These are phyloP conservation scores for Aristolochia californica DNA, from an alignment of 164 flowering plant species.

Conservation along the genomic window DNA sequence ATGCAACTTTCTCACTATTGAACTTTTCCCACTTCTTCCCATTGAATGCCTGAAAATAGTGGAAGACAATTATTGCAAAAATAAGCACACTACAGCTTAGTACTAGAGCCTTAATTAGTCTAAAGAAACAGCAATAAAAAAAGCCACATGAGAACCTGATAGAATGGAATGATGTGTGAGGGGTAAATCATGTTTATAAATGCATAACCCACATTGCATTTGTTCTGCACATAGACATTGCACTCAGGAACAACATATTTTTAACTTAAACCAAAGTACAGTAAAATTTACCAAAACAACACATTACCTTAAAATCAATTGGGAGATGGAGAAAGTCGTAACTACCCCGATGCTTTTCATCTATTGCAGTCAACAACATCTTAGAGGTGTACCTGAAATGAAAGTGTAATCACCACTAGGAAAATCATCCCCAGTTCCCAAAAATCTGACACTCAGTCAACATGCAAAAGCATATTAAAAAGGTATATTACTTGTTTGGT, in stretches of 20 bases:
- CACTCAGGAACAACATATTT: conserved; percentile 13
- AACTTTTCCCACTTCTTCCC: conserved; percentile 99
- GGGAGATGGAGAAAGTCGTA: conserved; percentile 91
- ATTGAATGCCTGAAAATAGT: conserved; percentile 63
- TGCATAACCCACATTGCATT: conserved; percentile 98
- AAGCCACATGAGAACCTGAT: conserved; percentile 39
- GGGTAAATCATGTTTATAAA: conserved; percentile 94
- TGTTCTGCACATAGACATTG: conserved; percentile 52
- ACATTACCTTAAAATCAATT: conserved; percentile 88
- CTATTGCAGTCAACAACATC: conserved; percentile 85
- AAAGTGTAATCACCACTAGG: background rate
- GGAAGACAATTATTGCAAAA: background rate
- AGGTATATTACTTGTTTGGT: conserved; percentile 70
- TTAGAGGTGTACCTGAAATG: conserved; percentile 63
- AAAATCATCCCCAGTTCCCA: background rate
- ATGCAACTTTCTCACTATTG: conserved; percentile 96
- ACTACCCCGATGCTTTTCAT: conserved; percentile 70
- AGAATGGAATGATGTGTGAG: conserved; percentile 65
- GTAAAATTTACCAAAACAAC: background rate
- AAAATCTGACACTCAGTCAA: background rate
- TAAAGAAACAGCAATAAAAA: background rate
- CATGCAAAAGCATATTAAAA: background rate
- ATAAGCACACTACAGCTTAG: no score
- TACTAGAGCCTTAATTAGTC: no score
- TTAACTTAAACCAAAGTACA: background rate